These are phyloP conservation scores for Hibiscus syriacus DNA, from an alignment of 345 rosid species.

Conservation along the genomic window DNA sequence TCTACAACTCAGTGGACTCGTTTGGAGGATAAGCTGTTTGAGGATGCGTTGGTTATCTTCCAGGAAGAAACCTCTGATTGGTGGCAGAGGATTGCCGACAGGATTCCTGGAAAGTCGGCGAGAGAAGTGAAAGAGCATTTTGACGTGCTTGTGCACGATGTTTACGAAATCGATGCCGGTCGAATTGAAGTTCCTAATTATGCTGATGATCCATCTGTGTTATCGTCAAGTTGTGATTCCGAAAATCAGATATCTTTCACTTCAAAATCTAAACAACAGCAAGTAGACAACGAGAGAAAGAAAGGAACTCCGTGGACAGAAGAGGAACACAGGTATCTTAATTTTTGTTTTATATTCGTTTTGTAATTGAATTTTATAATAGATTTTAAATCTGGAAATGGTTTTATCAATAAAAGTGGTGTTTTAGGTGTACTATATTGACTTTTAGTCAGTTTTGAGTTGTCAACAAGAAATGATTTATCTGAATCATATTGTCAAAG, in stretches of 20 bases:
- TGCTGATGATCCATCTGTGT: constrained; percentile 28
- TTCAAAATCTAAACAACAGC: constrained; percentile 3
- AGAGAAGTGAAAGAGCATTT: constrained; percentile 52
- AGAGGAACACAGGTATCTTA: constrained; percentile 45
- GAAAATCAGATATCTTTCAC: constrained; percentile 36
- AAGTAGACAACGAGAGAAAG: constrained; percentile 62
- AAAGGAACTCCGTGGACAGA: constrained; percentile 75
- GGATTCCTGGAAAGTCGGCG: constrained; percentile 40
- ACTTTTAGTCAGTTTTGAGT: no score
- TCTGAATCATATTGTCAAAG: no score
- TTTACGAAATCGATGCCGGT: constrained; percentile 64
- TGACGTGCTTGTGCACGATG: constrained; percentile 47
- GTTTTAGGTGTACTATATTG: no score
- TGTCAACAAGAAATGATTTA: no score
- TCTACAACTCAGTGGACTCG: constrained; percentile 43
- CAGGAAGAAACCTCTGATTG: constrained; percentile 54
- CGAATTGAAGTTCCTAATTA: constrained; percentile 56
- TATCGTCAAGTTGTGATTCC: neutral
- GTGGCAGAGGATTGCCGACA: constrained; percentile 56
- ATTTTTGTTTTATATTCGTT: no score
- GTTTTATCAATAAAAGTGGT: no score
- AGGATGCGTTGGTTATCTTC: constrained; percentile 44
- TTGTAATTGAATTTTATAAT: no score
- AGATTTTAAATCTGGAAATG: no score
- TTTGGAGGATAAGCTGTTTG: constrained; percentile 65